Evolutionary conservation across 2,329 filamentous ascomycete genomes (phyloP).

Genomic region (Ophiostoma himal-ulmi): DNA sequence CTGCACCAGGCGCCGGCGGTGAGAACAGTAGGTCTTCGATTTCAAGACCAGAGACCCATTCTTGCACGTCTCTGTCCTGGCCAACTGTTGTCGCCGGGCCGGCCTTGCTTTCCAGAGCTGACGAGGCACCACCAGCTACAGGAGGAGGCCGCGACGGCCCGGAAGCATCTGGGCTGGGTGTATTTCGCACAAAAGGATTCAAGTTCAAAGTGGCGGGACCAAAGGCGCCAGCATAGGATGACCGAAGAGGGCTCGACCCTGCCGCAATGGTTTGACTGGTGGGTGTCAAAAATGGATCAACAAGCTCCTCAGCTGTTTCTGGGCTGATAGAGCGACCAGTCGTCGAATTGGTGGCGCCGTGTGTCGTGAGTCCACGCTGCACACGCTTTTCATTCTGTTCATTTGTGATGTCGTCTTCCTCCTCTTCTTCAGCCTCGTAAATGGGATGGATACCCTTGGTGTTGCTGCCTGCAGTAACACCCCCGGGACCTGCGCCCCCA

Average conservation of each 20-base stretch:
- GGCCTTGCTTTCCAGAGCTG: conserved; percentile 9
- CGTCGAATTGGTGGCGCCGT: neutral
- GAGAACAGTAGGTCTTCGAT: conserved; percentile 48
- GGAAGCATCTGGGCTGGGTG: conserved; percentile 38
- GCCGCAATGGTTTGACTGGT: conserved; percentile 13
- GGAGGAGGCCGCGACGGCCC: conserved; percentile 17
- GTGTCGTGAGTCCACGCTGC: neutral
- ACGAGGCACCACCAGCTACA: neutral
- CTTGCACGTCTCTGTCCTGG: conserved; percentile 50
- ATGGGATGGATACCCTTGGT: conserved; percentile 51
- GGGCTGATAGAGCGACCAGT: conserved; percentile 22
- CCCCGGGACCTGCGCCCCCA: conserved; percentile 9
- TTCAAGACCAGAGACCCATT: conserved; percentile 54
- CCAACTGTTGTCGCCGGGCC: neutral
- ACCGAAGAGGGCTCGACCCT: conserved; percentile 18
- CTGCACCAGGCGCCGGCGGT: conserved; percentile 28
- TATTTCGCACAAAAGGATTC: conserved; percentile 28
- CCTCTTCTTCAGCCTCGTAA: conserved; percentile 54
- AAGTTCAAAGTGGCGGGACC: conserved; percentile 23
- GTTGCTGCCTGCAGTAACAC: conserved; percentile 20
- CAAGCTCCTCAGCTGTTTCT: conserved; percentile 28
- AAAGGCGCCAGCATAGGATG: conserved; percentile 14
- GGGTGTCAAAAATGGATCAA: conserved; percentile 23
- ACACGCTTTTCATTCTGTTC: conserved; percentile 13
- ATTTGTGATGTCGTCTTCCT: conserved; percentile 30